Percentiles rank a stretch among this genome's conserved stretches.
Evolutionary conservation across 352 stramenopile genomes (phyloP).

Genomic region (Achlya hypogyna): DNA sequence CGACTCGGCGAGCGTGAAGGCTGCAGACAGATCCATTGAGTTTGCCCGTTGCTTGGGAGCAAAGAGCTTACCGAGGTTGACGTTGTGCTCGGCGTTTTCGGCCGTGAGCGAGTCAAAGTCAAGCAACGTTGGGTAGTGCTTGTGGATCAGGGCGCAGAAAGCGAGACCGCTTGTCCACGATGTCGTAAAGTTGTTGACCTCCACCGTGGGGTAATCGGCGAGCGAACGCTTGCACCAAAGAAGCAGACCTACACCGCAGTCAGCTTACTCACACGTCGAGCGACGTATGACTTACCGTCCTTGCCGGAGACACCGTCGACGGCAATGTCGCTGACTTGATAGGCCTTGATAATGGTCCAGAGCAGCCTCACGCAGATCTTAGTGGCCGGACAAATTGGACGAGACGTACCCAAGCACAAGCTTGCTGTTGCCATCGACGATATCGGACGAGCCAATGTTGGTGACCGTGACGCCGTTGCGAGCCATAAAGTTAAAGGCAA

Average conservation of each 20-base stretch:
- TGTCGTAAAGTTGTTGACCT: conserved; percentile 84
- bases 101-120: conserved; percentile 47
- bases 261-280: background rate
- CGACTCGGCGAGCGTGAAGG: conserved; percentile 75
- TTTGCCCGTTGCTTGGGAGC: background rate
- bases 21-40: conserved; percentile 27
- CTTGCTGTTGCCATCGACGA: conserved; percentile 87
- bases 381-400: background rate
- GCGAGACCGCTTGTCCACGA: conserved; percentile 83
- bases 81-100: conserved; percentile 13
- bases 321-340: conserved; percentile 79
- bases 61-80: background rate
- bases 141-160: conserved; percentile 87
- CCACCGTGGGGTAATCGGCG: conserved; percentile 69
- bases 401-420: conserved; percentile 59
- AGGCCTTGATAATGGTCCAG: conserved; percentile 90
- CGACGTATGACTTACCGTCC: conserved; percentile 37
- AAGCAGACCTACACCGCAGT: conserved; percentile 36
- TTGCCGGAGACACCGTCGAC: conserved; percentile 85
- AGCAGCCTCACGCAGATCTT: conserved; percentile 43
- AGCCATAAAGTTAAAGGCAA: conserved; percentile 83
- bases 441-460: conserved; percentile 88
- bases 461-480: conserved; percentile 85
- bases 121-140: conserved; percentile 78
- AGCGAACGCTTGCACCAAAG: conserved; percentile 85